These are phyloP conservation scores for Zizania latifolia DNA, from an alignment of 176 grass and related monocot species.

Conservation along the genomic window DNA sequence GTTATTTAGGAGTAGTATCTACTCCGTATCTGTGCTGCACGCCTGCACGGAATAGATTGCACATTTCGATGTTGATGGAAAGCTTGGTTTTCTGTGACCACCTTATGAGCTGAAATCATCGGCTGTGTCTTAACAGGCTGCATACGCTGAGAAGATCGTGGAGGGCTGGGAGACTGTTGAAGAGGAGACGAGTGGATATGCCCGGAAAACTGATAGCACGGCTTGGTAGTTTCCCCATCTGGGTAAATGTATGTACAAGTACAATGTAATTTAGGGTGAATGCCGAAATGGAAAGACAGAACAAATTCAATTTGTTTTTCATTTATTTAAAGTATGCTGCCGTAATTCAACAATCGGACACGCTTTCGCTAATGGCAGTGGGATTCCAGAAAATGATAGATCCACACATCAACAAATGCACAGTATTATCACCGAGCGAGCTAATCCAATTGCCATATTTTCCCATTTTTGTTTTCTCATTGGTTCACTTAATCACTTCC, in stretches of 20 bases:
- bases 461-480: not conserved
- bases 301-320: conserved; percentile 34
- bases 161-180: conserved; percentile 80
- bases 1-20: not conserved
- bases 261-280: conserved; percentile 45
- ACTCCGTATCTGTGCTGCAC: not conserved
- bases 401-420: not conserved
- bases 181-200: conserved; percentile 72
- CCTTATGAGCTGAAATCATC: not conserved
- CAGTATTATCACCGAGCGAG: not conserved
- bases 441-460: not conserved
- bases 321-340: not conserved
- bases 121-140: conserved; percentile 37
- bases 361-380: too few relatives aligned
- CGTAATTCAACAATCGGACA: not conserved
- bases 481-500: not conserved
- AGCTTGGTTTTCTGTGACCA: not conserved
- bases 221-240: not conserved
- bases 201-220: conserved; percentile 13
- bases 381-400: too few relatives aligned
- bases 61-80: not conserved
- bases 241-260: conserved; percentile 39
- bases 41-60: not conserved
- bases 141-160: conserved; percentile 81
- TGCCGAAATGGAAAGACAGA: not conserved